Base-by-base conservation (phyloP, 768 basidiomycete genomes). In the Tylopilus rubrobrunneus region DNA sequence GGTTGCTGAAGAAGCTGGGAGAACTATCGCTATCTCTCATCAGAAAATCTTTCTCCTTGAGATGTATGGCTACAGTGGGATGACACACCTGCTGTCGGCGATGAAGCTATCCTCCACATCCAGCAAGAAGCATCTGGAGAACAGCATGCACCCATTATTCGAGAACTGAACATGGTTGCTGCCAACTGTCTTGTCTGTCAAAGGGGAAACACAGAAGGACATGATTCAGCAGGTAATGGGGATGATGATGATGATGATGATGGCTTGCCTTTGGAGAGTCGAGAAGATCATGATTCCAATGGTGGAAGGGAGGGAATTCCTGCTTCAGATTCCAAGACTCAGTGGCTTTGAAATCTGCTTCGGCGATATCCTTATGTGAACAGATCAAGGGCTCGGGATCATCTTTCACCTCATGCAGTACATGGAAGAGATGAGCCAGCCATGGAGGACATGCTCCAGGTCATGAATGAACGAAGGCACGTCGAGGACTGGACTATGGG, bases 41-140 rank as follows among this genome's bases (percentile, higher is more conserved):
- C 53, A 3, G 14, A 37, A 0, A 25, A 23, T 14, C 37, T 45
- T 14, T 34, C 48, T 2, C 15, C 17, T n/a, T 1, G 2, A 3
- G 48, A 54, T 39, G 33, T 54, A 49, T 54, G 53, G 53, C 10
- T 7, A 7, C 21, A 49, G 2, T 49, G 33, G 47, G 21, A 54
- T 33, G 36, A 49, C 21, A 49, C 48, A 29, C 11, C 7, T 0
- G 1, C 6, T 7, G 17, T 45, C 8, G 5, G 11, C 7, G 47
- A 54, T 17, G 15, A 39, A 0, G 23, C 8, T 1, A 54, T 49
- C 1, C 1, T n/a, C 3, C 2, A 37, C 8, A 27, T 54, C 2
- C 33, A 49, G 9, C 33, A 45, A 21, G 42, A 54, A 6, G 11
- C 9, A 9, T 31, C 42, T 29, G 42, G 41, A 31, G 47, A 54